phyloP scores from a whole-genome alignment of 306 rosid species.

The Trifolium subterraneum region DNA sequence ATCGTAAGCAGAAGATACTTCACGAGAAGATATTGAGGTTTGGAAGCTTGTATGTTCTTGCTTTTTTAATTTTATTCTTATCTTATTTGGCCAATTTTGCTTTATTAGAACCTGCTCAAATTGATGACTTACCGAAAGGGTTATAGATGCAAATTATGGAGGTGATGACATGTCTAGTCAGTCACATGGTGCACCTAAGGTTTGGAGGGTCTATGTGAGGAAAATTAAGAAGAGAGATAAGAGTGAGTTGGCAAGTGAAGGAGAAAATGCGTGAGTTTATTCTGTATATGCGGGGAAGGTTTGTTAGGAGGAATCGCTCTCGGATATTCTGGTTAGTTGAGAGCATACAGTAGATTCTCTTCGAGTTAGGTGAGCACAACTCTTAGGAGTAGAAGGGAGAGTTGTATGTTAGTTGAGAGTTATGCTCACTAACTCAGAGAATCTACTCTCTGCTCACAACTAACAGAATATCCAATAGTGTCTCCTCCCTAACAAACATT shows the following conservation, averaged over 20 bases:
- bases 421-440: not conserved
- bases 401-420: too few species aligned
- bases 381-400: too few species aligned
- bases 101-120: not conserved
- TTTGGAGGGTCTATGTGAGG: not conserved
- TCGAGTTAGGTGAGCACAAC: too few species aligned
- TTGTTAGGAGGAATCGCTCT: not conserved
- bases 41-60: conserved; percentile 86
- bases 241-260: not conserved
- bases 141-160: not conserved
- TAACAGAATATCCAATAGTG: not conserved
- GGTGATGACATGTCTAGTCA: not conserved
- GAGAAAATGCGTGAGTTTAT: not conserved
- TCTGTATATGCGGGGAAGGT: not conserved
- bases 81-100: conserved; percentile 7
- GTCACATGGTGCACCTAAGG: not conserved
- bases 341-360: not conserved
- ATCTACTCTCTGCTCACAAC: not conserved
- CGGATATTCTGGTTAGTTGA: not conserved
- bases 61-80: conserved; percentile 21
- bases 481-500: not conserved
- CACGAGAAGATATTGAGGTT: conserved; percentile 60
- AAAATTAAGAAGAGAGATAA: not conserved
- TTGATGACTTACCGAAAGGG: not conserved
- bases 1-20: conserved; percentile 52